Evolutionary conservation across 352 stramenopile genomes (phyloP).

Genomic region (Aphanomyces astaci): DNA sequence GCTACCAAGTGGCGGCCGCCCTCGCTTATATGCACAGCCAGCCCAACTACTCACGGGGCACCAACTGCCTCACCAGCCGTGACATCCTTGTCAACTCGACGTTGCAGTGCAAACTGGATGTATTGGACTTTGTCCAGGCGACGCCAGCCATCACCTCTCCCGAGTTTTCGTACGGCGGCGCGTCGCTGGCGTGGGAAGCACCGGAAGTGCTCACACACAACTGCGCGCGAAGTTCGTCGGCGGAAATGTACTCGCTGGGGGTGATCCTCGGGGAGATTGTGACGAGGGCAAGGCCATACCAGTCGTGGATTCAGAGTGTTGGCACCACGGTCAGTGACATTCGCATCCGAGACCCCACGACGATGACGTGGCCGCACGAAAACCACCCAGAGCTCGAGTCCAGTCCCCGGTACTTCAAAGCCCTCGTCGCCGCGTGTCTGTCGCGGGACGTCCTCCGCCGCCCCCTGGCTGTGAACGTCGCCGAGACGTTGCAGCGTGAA

Average conservation of each 20-base stretch:
- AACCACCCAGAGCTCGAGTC: background rate
- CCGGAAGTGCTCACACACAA: conserved; percentile 13
- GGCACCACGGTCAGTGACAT: background rate
- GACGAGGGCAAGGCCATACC: background rate
- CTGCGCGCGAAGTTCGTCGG: background rate
- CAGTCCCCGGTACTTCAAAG: background rate
- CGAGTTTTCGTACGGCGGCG: background rate
- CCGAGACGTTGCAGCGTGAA: conserved; percentile 1
- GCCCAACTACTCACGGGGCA: background rate
- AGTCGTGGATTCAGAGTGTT: background rate
- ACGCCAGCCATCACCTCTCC: background rate
- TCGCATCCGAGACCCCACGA: background rate
- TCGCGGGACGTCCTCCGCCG: conserved; percentile 8
- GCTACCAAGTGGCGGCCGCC: conserved; percentile 48
- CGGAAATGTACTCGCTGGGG: conserved; percentile 12
- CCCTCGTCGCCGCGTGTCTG: background rate
- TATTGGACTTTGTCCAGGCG: conserved; percentile 13
- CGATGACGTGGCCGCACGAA: background rate
- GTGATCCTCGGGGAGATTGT: conserved; percentile 17
- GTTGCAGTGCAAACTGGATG: conserved; percentile 14
- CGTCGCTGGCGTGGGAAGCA: conserved; percentile 3
- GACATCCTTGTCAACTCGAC: conserved; percentile 6
- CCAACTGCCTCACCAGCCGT: conserved; percentile 7
- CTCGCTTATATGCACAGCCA: conserved; percentile 58
- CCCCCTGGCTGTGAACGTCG: conserved; percentile 8